Base-by-base conservation (phyloP, 805 yeast species). In the Ogataea nonfermentans region DNA sequence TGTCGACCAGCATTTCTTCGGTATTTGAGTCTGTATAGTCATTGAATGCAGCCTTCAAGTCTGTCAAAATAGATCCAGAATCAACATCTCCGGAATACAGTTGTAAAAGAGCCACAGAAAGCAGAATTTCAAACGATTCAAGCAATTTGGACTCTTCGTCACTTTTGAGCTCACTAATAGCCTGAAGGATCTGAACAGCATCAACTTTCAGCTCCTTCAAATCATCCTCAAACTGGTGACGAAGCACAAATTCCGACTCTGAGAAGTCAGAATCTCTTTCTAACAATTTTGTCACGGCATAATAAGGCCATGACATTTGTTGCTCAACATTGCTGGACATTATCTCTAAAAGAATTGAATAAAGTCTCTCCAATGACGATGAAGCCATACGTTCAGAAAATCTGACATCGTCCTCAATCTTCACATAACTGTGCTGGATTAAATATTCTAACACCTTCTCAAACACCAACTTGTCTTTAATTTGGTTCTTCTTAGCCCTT, bases 51-150 rank as follows among this genome's bases (percentile, higher is more conserved):
- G 71, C 61, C 40, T 76, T 76, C 34, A 91, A 62, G 56, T 91
- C 98, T 19, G 78, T 80, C 25, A 91, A 67, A 12, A 87, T 79
- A 24, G 78, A 69, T 6, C 84, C 76, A 1, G 95, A 81, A 44
- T 91, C 97, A 5, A 79, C 68, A 48, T 76, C 88, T 16, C 90
- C 95, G 39, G 79, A 67, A 55, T 81, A 89, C 24, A 90, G 68
- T 58, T 88, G 95, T 10, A 91, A 56, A 15, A 89, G 61, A 3
- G 82, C 81, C 74, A 85, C 77, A 0, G 96, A 82, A 41, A 85
- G 76, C 31, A 91, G 66, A 25, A 86, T 65, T 59, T 88, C 95
- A 54, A 91, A 82, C 29, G 46, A 81, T 57, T 49, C 77, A 74
- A 42, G 25, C 57, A 30, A 44, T 46, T 64, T 32, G 16, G 29